A percentile compares a stretch with the other conserved stretches of the same genome.
These are phyloP conservation scores for Curvularia sp. DNA, from an alignment of 2,329 filamentous ascomycete species.

Conservation along the genomic window DNA sequence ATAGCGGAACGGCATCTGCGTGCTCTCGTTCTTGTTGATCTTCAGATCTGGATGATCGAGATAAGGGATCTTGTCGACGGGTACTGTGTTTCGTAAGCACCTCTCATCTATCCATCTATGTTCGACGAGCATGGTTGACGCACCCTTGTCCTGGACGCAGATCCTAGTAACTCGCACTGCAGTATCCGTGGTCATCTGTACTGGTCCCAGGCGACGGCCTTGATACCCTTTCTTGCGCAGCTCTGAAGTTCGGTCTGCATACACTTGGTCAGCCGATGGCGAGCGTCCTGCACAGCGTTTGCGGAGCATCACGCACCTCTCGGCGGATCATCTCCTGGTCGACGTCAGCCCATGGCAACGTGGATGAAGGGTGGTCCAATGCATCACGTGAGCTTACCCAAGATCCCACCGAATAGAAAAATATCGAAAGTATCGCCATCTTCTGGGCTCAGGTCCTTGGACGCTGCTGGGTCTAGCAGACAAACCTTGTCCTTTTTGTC, in stretches of 20 bases:
- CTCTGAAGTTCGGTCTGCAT: slow-evolving; percentile 88
- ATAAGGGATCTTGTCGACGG: slow-evolving; percentile 80
- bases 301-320: slow-evolving; percentile 69
- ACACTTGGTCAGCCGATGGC: slow-evolving; percentile 29
- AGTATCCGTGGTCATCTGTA: slow-evolving; percentile 99
- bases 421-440: slow-evolving; percentile 86
- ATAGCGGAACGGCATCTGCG: slow-evolving; percentile 98
- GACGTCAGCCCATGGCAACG: slow-evolving; percentile 31
- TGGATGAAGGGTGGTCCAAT: not conserved
- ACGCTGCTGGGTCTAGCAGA: slow-evolving; percentile 84
- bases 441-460: slow-evolving; percentile 79
- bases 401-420: slow-evolving; percentile 94
- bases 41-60: slow-evolving; percentile 88
- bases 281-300: not conserved
- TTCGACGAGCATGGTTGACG: slow-evolving; percentile 36
- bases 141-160: slow-evolving; percentile 84
- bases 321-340: slow-evolving; percentile 86
- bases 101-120: not conserved
- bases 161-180: slow-evolving; percentile 92
- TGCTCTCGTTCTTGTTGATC: slow-evolving; percentile 90
- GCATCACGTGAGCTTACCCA: slow-evolving; percentile 66
- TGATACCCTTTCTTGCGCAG: slow-evolving; percentile 91
- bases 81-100: slow-evolving; percentile 61
- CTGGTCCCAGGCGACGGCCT: slow-evolving; percentile 84
- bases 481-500: slow-evolving; percentile 79